These are phyloP conservation scores for Hyphodiscus sp. DNA, from an alignment of 2,329 filamentous ascomycete genomes.

Conservation along the genomic window DNA sequence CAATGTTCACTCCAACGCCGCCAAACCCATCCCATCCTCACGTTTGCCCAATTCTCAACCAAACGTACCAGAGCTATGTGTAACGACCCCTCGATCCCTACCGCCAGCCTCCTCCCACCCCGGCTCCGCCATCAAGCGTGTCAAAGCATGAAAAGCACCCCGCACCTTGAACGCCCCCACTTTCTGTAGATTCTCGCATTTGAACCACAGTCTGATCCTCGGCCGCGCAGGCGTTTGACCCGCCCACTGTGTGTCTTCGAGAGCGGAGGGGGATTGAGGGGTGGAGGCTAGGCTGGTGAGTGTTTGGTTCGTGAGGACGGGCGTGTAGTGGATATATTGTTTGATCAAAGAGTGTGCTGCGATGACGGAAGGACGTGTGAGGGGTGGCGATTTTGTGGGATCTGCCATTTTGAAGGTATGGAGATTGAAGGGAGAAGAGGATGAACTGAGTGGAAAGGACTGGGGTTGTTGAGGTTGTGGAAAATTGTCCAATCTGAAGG, in stretches of 20 bases:
- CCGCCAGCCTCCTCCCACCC: conserved; percentile 56
- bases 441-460: neutral
- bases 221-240: conserved; percentile 55
- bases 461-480: too few relatives aligned
- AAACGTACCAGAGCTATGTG: conserved; percentile 73
- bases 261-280: conserved; percentile 48
- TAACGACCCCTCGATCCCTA: conserved; percentile 66
- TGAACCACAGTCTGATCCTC: conserved; percentile 75
- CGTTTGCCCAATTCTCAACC: neutral
- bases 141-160: conserved; percentile 82
- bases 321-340: conserved; percentile 73
- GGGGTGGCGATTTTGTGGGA: conserved; percentile 48
- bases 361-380: conserved; percentile 66
- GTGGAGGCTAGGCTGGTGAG: conserved; percentile 70
- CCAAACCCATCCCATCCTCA: neutral
- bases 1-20: neutral
- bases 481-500: conserved; percentile 2
- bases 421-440: neutral
- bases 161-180: conserved; percentile 90
- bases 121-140: conserved; percentile 56
- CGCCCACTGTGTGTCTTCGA: conserved; percentile 51
- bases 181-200: conserved; percentile 89
- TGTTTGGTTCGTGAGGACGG: conserved; percentile 72
- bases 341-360: conserved; percentile 68
- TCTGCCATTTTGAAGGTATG: conserved; percentile 44